Evolutionary conservation across 1,284 basidiomycete species (phyloP).

Genomic region (Sutorius eximius): DNA sequence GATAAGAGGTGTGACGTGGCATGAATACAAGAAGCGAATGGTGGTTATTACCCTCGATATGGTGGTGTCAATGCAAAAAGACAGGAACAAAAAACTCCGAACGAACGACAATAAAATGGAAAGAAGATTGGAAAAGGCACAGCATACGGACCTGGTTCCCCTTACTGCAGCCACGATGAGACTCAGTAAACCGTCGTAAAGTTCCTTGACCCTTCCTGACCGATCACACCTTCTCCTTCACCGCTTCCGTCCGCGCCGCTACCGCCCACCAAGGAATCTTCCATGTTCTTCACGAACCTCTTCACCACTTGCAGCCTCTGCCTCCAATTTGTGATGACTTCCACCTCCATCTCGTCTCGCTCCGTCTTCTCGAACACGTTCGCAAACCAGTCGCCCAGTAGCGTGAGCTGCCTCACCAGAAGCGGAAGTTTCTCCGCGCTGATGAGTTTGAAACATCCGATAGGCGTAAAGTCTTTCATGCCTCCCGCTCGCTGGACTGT

Average conservation of each 20-base stretch:
- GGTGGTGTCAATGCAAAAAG: slow-evolving; percentile 11
- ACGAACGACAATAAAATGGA: slow-evolving; percentile 9
- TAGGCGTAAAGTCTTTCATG: slow-evolving; percentile 89
- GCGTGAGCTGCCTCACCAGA: slow-evolving; percentile 81
- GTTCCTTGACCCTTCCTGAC: slow-evolving; percentile 49
- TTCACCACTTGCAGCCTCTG: slow-evolving; percentile 77
- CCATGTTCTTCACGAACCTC: slow-evolving; percentile 47
- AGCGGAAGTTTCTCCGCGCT: slow-evolving; percentile 82
- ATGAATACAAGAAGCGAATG: slow-evolving; percentile 22
- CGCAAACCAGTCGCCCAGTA: slow-evolving; percentile 87
- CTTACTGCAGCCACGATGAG: slow-evolving; percentile 1
- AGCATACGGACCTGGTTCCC: neutral
- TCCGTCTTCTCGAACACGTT: slow-evolving; percentile 79
- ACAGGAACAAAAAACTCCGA: neutral
- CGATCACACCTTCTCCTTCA: slow-evolving; percentile 43
- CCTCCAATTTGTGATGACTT: slow-evolving; percentile 90
- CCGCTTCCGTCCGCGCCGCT: neutral
- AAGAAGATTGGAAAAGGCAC: neutral
- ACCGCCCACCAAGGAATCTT: slow-evolving; percentile 17
- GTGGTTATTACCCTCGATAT: slow-evolving; percentile 10
- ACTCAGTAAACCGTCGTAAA: slow-evolving; percentile 43
- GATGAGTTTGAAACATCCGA: slow-evolving; percentile 91
- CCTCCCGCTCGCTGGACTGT: slow-evolving; percentile 81
- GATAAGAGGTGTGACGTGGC: slow-evolving; percentile 3
- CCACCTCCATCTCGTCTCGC: slow-evolving; percentile 63